Conservation (phyloP, 2,329 filamentous ascomycete species). For the Emericellopsis atlantica region DNA sequence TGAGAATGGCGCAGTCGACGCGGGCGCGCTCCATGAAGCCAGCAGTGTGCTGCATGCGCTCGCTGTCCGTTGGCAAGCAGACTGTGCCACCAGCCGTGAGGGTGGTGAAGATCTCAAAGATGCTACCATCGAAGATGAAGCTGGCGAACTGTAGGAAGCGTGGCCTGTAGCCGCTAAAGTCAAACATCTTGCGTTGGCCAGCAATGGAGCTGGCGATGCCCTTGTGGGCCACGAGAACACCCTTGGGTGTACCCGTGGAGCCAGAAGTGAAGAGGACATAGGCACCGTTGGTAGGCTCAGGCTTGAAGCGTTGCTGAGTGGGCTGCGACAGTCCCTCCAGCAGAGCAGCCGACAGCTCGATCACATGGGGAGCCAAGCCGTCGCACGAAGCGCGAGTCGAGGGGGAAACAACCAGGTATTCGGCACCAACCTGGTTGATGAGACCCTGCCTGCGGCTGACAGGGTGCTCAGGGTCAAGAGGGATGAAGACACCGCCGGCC, state of each 20-base stretch:
- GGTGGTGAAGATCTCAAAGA: constrained; percentile 14
- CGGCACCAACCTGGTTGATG: constrained; percentile 3
- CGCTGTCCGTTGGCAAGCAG: constrained; percentile 9
- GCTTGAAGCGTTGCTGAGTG: not conserved
- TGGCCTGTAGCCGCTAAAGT: constrained; percentile 13
- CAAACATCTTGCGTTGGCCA: not conserved
- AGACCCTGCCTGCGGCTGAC: constrained; percentile 1
- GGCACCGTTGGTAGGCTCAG: constrained; percentile 1
- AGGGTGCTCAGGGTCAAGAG: not conserved
- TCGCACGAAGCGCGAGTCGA: not conserved
- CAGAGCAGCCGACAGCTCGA: not conserved
- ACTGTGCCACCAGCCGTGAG: constrained; percentile 9
- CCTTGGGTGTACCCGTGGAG: constrained; percentile 6
- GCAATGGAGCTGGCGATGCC: constrained; percentile 3
- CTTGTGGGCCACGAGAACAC: constrained; percentile 6
- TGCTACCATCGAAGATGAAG: constrained; percentile 35
- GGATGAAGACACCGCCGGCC: not conserved
- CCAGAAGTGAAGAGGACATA: constrained; percentile 7
- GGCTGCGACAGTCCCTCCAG: not conserved
- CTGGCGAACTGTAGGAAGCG: constrained; percentile 39
- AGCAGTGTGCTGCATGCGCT: constrained; percentile 4
- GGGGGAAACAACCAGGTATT: constrained; percentile 4
- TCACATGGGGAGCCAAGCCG: too few relatives aligned
- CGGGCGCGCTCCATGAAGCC: not conserved
- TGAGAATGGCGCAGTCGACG: not conserved